These are phyloP conservation scores for Aspergillus sp. DNA, from an alignment of 2,329 filamentous ascomycete species.

Conservation along the genomic window DNA sequence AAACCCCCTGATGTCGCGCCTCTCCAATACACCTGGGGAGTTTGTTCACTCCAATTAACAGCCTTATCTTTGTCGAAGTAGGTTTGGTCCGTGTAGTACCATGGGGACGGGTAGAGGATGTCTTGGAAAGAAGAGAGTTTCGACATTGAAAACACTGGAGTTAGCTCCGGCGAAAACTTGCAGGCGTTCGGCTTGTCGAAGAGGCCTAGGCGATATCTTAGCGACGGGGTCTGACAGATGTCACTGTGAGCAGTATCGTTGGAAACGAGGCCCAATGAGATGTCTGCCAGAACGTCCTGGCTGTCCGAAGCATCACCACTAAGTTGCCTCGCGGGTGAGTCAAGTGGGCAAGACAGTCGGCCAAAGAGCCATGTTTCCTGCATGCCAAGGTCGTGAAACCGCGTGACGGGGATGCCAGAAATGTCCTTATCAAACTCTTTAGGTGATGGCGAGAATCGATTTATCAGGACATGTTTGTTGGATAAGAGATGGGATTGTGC, in stretches of 20 bases:
- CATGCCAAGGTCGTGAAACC: conserved; percentile 5
- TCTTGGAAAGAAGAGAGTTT: conserved; percentile 10
- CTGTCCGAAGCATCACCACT: conserved; percentile 2
- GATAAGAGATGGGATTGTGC: too few species aligned
- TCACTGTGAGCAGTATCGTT: conserved; percentile 7
- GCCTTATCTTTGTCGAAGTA: conserved; percentile 2
- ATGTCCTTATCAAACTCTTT: too few species aligned
- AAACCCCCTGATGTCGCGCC: conserved; percentile 88
- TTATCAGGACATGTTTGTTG: too few species aligned
- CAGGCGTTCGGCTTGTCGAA: conserved; percentile 7
- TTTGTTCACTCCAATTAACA: conserved; percentile 32
- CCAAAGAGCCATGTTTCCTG: conserved; percentile 11
- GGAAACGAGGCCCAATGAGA: conserved; percentile 6
- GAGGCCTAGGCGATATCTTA: conserved; percentile 5
- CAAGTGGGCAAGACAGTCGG: conserved; percentile 8
- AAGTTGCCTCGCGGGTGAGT: conserved; percentile 5
- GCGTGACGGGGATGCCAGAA: neutral
- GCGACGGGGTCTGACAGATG: conserved; percentile 7
- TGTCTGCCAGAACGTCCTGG: neutral
- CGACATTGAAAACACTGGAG: conserved; percentile 9
- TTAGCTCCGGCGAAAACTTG: conserved; percentile 6
- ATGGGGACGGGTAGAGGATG: conserved; percentile 9
- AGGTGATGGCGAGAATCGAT: too few species aligned
- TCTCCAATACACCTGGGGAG: conserved; percentile 71
- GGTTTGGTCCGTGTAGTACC: conserved; percentile 4